phyloP scores from a whole-genome alignment of 2,329 filamentous ascomycete genomes.

The Paecilomyces formosus region DNA sequence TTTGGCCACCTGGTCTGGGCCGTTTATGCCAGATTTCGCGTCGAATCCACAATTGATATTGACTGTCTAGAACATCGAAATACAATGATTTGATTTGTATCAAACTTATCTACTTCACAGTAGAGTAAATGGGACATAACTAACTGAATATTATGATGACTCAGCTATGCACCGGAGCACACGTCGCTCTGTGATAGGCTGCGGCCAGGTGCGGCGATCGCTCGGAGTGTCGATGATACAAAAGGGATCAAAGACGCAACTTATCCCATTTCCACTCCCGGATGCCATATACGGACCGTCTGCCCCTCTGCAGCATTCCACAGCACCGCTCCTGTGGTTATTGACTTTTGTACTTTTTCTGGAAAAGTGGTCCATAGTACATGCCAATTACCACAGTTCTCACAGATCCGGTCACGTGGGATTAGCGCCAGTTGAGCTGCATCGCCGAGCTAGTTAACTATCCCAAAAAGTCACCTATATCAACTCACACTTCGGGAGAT shows the following conservation, averaged over 20 bases:
- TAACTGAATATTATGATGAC: background rate
- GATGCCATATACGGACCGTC: background rate
- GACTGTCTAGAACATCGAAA: background rate
- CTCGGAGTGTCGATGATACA: conserved; percentile 1
- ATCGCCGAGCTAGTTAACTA: conserved; percentile 14
- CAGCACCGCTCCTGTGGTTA: background rate
- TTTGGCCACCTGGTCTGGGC: too few species aligned
- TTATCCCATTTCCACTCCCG: background rate
- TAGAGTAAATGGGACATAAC: background rate
- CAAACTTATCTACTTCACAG: background rate
- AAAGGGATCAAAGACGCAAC: conserved; percentile 3
- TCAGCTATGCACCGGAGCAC: background rate
- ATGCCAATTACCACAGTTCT: background rate
- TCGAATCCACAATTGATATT: background rate
- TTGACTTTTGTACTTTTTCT: background rate
- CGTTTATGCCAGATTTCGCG: too few species aligned
- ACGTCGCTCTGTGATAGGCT: conserved; percentile 3
- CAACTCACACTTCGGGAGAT: conserved; percentile 7
- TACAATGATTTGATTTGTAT: background rate
- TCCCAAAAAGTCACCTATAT: conserved; percentile 9
- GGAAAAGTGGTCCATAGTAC: background rate
- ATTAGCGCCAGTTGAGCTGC: conserved; percentile 12
- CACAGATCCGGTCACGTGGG: conserved; percentile 12
- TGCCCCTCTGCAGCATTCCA: background rate
- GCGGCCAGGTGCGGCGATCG: conserved; percentile 1